Conservation (phyloP, 2,329 filamentous ascomycete species). For the Fusarium dlaminii region DNA sequence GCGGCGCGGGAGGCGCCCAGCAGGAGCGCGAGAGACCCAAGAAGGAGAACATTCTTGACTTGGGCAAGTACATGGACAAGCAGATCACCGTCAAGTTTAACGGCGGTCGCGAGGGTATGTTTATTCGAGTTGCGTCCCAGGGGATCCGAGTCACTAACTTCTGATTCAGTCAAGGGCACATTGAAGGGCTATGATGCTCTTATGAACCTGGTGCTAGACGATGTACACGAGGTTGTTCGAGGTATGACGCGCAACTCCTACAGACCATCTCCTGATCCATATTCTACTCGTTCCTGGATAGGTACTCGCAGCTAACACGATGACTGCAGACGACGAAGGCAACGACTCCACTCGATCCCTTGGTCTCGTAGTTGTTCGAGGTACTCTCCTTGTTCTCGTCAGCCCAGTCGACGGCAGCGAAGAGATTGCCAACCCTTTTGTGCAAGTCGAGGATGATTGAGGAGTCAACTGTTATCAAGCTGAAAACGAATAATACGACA, state of each 20-base stretch:
- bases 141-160: constrained; percentile 9
- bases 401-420: constrained; percentile 95
- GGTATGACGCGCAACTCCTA: constrained; percentile 62
- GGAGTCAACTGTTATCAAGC: not conserved
- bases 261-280: not conserved
- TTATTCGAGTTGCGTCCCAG: not conserved
- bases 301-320: constrained; percentile 1
- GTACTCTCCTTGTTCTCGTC: constrained; percentile 91
- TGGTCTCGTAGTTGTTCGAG: constrained; percentile 88
- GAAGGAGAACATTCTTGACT: constrained; percentile 98
- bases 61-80: constrained; percentile 98
- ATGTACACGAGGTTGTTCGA: constrained; percentile 88
- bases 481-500: constrained; percentile 16
- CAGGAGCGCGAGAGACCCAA: constrained; percentile 79
- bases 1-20: constrained; percentile 54
- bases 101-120: constrained; percentile 84
- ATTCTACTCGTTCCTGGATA: not conserved
- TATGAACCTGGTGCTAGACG: constrained; percentile 97
- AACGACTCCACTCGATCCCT: constrained; percentile 84
- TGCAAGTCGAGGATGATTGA: constrained; percentile 74
- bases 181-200: constrained; percentile 96
- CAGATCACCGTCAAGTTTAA: constrained; percentile 96
- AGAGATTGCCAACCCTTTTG: constrained; percentile 93
- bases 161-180: constrained; percentile 76
- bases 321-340: constrained; percentile 82